These are phyloP conservation scores for Candida verbasci DNA, from an alignment of 805 yeast species.

Conservation along the genomic window DNA sequence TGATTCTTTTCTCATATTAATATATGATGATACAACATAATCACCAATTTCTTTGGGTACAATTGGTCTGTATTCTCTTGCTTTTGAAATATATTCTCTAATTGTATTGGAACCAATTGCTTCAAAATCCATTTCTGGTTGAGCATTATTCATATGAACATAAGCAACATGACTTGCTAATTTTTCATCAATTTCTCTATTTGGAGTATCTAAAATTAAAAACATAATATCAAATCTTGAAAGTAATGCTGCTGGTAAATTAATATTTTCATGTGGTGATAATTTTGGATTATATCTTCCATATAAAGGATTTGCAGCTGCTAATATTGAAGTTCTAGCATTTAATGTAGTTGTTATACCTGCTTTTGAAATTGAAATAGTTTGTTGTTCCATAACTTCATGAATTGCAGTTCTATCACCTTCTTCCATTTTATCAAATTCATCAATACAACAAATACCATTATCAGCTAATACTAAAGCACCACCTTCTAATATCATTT, in stretches of 20 bases:
- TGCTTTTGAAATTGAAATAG: conserved; percentile 94
- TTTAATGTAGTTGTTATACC: conserved; percentile 95
- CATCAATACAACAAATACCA: conserved; percentile 98
- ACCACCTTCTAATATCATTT: conserved; percentile 97
- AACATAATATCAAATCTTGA: conserved; percentile 93
- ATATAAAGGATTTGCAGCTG: conserved; percentile 97
- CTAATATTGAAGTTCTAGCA: conserved; percentile 91
- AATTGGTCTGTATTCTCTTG: conserved; percentile 80
- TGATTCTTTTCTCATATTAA: conserved; percentile 89
- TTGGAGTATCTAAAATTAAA: conserved; percentile 80
- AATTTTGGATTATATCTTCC: conserved; percentile 90
- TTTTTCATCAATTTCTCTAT: conserved; percentile 72
- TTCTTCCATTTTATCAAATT: conserved; percentile 98
- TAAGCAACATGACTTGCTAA: conserved; percentile 92
- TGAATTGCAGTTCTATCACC: conserved; percentile 95
- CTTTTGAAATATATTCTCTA: conserved; percentile 83
- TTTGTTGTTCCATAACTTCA: conserved; percentile 99
- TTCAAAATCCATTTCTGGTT: conserved; percentile 71
- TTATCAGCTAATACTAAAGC: conserved; percentile 95
- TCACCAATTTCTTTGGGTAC: conserved; percentile 82
- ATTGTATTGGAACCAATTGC: conserved; percentile 78
- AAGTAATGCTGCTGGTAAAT: conserved; percentile 91
- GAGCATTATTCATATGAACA: conserved; percentile 90
- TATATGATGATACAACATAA: conserved; percentile 79
- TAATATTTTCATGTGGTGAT: conserved; percentile 92